A percentile compares a stretch with the other conserved stretches of the same genome.
Evolutionary conservation across 2,329 filamentous ascomycete species (phyloP).

Genomic region (Botrytis byssoidea): DNA sequence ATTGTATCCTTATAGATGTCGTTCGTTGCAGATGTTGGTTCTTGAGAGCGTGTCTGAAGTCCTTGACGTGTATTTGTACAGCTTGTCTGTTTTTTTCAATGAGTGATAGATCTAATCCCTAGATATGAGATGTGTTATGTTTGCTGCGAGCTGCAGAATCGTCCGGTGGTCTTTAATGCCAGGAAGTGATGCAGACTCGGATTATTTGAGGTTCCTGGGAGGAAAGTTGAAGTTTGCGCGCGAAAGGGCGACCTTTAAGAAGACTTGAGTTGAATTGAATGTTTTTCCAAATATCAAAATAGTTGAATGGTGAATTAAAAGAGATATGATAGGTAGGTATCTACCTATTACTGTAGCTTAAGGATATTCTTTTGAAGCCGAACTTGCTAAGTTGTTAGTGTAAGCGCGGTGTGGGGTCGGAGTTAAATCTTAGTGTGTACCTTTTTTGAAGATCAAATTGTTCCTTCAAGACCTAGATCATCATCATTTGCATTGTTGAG

Average conservation of each 20-base stretch:
- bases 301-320: not conserved
- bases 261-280: not conserved
- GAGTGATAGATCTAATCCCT: not conserved
- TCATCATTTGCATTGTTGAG: not conserved
- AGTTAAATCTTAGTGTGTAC: not conserved
- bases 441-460: not conserved
- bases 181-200: not conserved
- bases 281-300: not conserved
- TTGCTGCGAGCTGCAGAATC: not conserved
- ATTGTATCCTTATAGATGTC: not conserved
- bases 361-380: not conserved
- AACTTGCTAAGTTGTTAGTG: not conserved
- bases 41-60: not conserved
- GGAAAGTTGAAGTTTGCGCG: not conserved
- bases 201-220: not conserved
- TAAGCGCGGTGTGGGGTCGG: conserved; percentile 2
- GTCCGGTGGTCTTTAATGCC: not conserved
- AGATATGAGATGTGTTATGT: not conserved
- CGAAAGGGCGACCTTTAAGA: not conserved
- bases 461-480: not conserved
- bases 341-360: not conserved
- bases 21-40: not conserved
- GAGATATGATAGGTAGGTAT: not conserved
- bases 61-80: not conserved
- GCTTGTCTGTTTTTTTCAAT: not conserved